phyloP scores from a whole-genome alignment of 1,284 basidiomycete species.

The Microbotryum violaceum region DNA sequence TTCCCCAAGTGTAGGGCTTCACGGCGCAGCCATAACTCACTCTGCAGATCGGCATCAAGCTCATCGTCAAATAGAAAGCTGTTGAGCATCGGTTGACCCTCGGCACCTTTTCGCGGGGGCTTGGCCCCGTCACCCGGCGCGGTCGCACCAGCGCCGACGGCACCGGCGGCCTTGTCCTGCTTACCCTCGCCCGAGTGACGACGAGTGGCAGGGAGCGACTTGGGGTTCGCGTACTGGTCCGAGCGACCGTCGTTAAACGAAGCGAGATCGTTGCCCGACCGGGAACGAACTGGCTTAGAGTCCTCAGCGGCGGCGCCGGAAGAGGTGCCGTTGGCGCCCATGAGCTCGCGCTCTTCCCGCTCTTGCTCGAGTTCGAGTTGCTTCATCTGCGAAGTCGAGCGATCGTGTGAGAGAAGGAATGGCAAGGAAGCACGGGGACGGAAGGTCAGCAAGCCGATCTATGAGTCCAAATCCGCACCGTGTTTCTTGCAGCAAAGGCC shows the following conservation, averaged over 20 bases:
- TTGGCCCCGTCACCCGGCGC: slow-evolving; percentile 12
- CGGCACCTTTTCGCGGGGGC: slow-evolving; percentile 13
- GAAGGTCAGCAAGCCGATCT: no score
- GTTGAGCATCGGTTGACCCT: slow-evolving; percentile 33
- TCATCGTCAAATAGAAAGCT: slow-evolving; percentile 78
- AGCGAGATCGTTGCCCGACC: slow-evolving; percentile 33
- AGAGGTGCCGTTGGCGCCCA: slow-evolving; percentile 25
- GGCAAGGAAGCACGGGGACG: background rate
- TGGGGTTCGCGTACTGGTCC: slow-evolving; percentile 15
- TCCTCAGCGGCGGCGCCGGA: slow-evolving; percentile 37
- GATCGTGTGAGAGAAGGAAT: no score
- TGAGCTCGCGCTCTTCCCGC: slow-evolving; percentile 30
- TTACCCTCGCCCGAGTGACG: slow-evolving; percentile 30
- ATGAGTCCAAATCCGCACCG: no score
- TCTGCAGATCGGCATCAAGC: slow-evolving; percentile 81
- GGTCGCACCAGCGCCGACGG: background rate
- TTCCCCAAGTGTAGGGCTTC: background rate
- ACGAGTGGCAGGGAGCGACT: slow-evolving; percentile 30
- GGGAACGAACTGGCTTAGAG: slow-evolving; percentile 35
- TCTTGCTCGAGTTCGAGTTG: slow-evolving; percentile 32
- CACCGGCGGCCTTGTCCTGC: slow-evolving; percentile 4
- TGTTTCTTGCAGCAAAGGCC: no score
- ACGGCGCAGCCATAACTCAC: slow-evolving; percentile 47
- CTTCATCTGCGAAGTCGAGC: slow-evolving; percentile 22
- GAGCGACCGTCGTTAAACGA: slow-evolving; percentile 14